Evolutionary conservation across 352 stramenopile genomes (phyloP).

Genomic region (Globisporangium nodosum): DNA sequence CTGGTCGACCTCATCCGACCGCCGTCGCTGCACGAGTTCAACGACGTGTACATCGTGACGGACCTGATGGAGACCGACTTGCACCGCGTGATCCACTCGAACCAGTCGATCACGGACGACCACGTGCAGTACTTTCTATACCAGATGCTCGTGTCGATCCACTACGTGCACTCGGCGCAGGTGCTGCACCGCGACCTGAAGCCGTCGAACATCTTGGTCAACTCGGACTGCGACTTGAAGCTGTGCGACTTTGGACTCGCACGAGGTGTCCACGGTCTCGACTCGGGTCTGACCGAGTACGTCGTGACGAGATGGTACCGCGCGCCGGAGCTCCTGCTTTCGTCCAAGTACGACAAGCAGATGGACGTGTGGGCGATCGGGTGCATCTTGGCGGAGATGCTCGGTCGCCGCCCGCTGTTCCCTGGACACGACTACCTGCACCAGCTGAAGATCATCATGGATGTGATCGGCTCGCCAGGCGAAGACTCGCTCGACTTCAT

Average conservation of each 20-base stretch:
- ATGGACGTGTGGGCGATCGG: constrained; percentile 87
- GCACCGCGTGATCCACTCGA: constrained; percentile 76
- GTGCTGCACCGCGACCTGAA: constrained; percentile 77
- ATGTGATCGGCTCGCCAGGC: constrained; percentile 74
- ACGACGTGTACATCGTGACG: constrained; percentile 85
- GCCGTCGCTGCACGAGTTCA: constrained; percentile 82
- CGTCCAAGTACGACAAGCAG: constrained; percentile 87
- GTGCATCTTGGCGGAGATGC: constrained; percentile 85
- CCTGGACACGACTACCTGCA: constrained; percentile 85
- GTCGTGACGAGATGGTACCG: constrained; percentile 92
- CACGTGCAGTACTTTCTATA: constrained; percentile 80
- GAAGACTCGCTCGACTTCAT: constrained; percentile 85
- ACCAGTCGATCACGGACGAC: constrained; percentile 76
- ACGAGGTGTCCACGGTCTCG: constrained; percentile 63
- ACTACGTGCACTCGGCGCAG: constrained; percentile 77
- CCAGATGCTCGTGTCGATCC: constrained; percentile 72
- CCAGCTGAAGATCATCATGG: constrained; percentile 89
- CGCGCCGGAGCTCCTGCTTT: constrained; percentile 89
- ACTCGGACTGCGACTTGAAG: constrained; percentile 79
- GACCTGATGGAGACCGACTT: constrained; percentile 79
- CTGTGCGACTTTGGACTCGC: constrained; percentile 78
- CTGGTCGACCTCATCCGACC: constrained; percentile 74
- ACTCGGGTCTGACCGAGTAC: constrained; percentile 86
- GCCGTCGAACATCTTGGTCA: constrained; percentile 75
- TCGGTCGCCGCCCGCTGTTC: constrained; percentile 78